Base-by-base conservation (phyloP, 1,284 basidiomycete species). In the Pseudozyma flocculosa region DNA sequence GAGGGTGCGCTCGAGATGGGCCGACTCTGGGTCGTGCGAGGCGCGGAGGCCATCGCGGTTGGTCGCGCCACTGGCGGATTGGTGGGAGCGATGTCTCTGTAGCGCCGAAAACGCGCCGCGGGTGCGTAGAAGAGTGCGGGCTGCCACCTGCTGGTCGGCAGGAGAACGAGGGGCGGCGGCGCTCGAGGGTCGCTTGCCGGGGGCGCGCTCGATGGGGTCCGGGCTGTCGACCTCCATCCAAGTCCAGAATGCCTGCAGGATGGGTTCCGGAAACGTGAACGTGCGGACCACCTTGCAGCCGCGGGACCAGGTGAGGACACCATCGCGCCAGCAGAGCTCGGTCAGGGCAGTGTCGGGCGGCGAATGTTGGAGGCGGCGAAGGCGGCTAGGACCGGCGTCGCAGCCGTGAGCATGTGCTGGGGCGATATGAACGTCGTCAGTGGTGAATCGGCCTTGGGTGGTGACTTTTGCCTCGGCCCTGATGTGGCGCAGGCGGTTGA, bases 161-260 rank as follows among this genome's bases (percentile, higher is more conserved):
- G n/a, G n/a, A n/a, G n/a, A n/a, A n/a, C n/a, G n/a, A n/a, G n/a
- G n/a, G n/a, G n/a, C n/a, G n/a, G n/a, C n/a, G n/a, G n/a, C n/a
- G n/a, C n/a, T n/a, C n/a, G n/a, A n/a, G n/a, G n/a, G n/a, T n/a
- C n/a, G 50, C 48, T 43, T 64, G 9, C 50, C 53, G 13, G 56
- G 54, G 0, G 63, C 68, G 7, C 49, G 32, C 18, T 66, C 50
- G 15, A 65, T 57, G 48, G 55, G 45, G 29, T 48, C n/a, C 47
- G 41, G 2, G 58, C 53, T 36, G 40, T 54, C 29, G 3, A 61
- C 45, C 30, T 58, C 47, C n/a, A 72, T 51, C 42, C 52, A 57
- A 0, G 70, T 64, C 70, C 70, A 72, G 38, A 68, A 72, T 15
- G 70, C 60, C 32, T 70, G 66, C 18, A 58, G 29, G 37, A 72